Percentiles rank a stretch among this genome's conserved stretches.
phyloP scores from a whole-genome alignment of 768 basidiomycete genomes.

The Calocybe gangraenosa region DNA sequence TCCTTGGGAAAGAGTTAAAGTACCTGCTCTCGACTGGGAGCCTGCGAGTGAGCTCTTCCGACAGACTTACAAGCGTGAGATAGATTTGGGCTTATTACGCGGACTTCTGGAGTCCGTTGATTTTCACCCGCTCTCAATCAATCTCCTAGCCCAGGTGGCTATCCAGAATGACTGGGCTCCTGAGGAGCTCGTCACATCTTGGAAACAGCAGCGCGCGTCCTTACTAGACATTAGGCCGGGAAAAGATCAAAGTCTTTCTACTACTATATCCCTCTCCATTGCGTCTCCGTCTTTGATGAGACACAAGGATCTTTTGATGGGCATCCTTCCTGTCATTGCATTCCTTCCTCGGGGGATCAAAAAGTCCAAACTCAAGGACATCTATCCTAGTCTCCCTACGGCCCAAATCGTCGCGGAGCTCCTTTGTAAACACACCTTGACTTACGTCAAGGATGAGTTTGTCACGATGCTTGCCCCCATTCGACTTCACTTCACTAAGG shows the following conservation, averaged over 20 bases:
- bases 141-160: slow-evolving; percentile 12
- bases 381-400: background rate
- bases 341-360: slow-evolving; percentile 11
- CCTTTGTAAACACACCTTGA: slow-evolving; percentile 7
- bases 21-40: slow-evolving; percentile 6
- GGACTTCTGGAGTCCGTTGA: slow-evolving; percentile 9
- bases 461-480: slow-evolving; percentile 14
- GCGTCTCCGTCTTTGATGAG: slow-evolving; percentile 8
- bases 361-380: slow-evolving; percentile 1
- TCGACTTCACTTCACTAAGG: slow-evolving; percentile 6
- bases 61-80: background rate
- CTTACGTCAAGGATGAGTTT: slow-evolving; percentile 5
- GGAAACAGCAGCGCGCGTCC: slow-evolving; percentile 4
- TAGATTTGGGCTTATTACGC: background rate
- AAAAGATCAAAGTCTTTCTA: slow-evolving; percentile 8
- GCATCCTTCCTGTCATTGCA: slow-evolving; percentile 6
- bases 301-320: background rate
- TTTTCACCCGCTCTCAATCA: slow-evolving; percentile 15
- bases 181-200: slow-evolving; percentile 5
- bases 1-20: slow-evolving; percentile 3
- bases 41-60: slow-evolving; percentile 6
- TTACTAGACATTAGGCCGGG: slow-evolving; percentile 9
- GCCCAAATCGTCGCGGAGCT: background rate
- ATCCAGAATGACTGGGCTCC: slow-evolving; percentile 14
- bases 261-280: slow-evolving; percentile 9